phyloP scores from a whole-genome alignment of 306 rosid species.

The Corylus avellana region DNA sequence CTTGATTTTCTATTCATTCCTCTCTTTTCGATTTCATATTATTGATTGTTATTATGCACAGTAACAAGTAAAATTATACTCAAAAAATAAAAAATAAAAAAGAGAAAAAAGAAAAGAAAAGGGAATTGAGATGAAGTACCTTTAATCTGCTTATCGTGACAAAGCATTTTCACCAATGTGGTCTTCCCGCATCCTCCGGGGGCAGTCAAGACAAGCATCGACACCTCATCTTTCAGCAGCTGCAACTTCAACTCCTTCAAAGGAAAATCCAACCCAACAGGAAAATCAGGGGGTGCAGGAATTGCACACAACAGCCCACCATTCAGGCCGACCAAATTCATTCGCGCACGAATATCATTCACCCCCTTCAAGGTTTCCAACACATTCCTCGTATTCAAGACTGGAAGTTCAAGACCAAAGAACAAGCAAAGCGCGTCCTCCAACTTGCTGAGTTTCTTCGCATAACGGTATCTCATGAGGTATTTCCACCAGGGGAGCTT shows the following conservation, averaged over 20 bases:
- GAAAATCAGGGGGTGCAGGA: constrained; percentile 21
- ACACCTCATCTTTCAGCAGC: constrained; percentile 27
- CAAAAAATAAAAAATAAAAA: too few relatives aligned
- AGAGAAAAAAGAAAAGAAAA: background rate
- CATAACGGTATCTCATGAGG: background rate
- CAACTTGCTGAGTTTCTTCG: constrained; percentile 13
- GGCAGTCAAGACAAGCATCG: constrained; percentile 39
- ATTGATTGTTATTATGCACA: too few relatives aligned
- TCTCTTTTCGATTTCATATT: too few relatives aligned
- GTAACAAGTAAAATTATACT: background rate
- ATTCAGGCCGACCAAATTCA: background rate
- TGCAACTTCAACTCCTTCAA: constrained; percentile 37
- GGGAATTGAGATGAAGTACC: constrained; percentile 20
- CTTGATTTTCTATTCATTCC: too few relatives aligned
- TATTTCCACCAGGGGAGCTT: background rate
- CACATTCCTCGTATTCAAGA: background rate
- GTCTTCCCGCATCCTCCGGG: constrained; percentile 55
- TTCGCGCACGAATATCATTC: constrained; percentile 4
- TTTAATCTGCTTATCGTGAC: constrained; percentile 36
- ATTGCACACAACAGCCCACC: constrained; percentile 15
- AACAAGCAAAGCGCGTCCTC: background rate
- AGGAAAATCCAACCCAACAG: constrained; percentile 38
- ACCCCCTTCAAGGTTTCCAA: constrained; percentile 4
- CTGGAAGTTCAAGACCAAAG: background rate
- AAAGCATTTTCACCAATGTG: constrained; percentile 45